Evolutionary conservation across 2,329 filamentous ascomycete genomes (phyloP).

Genomic region (Coniochaeta pulveracea): DNA sequence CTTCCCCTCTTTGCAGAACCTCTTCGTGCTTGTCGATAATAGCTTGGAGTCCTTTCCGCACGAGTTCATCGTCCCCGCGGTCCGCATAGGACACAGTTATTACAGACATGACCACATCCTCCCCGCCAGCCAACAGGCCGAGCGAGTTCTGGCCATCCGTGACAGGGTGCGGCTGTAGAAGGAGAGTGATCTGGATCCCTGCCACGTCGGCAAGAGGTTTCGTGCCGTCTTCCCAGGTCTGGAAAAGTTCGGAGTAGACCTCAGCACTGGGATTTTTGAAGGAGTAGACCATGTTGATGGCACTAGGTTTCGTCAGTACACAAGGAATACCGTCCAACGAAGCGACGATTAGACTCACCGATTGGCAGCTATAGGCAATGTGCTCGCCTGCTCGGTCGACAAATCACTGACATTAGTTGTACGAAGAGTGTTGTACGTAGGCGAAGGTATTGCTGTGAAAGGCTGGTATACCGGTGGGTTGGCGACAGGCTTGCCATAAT

Average conservation of each 20-base stretch:
- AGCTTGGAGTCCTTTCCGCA: not conserved
- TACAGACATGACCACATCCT: constrained; percentile 1
- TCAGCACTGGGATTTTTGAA: not conserved
- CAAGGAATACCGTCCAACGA: not conserved
- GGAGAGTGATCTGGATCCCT: constrained; percentile 1
- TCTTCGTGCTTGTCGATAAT: constrained; percentile 1
- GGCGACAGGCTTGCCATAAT: not conserved
- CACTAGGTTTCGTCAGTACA: not conserved
- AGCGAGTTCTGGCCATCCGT: constrained; percentile 2
- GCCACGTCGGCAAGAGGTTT: not conserved
- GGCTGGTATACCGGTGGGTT: constrained; percentile 3
- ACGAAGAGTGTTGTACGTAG: not conserved
- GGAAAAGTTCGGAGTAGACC: not conserved
- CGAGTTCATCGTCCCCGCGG: not conserved
- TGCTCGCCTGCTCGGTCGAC: not conserved
- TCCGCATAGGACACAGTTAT: not conserved
- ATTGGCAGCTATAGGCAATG: not conserved
- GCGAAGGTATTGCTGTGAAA: not conserved
- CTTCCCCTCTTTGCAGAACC: not conserved
- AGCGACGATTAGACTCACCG: not conserved
- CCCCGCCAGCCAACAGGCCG: not conserved
- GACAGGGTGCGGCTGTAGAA: constrained; percentile 2
- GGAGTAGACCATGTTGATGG: constrained; percentile 3
- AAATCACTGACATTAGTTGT: not conserved
- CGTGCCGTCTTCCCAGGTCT: constrained; percentile 3